phyloP scores from a whole-genome alignment of 495 filamentous ascomycete species.

The Neurospora sublineolata region DNA sequence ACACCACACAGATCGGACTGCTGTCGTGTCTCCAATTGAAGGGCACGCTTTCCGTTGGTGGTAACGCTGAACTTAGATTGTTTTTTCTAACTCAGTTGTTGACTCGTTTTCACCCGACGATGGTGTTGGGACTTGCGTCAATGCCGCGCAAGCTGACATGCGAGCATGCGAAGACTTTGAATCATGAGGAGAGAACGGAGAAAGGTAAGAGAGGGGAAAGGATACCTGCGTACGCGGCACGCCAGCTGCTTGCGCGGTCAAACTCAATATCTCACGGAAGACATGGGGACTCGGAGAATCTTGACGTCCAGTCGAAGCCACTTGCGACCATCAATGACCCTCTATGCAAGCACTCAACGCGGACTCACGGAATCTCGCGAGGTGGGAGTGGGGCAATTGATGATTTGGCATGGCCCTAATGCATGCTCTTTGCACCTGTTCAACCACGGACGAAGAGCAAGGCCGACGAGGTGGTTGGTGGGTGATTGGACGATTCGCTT shows the following conservation, averaged over 20 bases:
- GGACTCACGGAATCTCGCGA: neutral
- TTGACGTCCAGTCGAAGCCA: neutral
- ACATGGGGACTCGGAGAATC: neutral
- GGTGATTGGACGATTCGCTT: neutral
- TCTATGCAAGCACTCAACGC: neutral
- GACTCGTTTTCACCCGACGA: neutral
- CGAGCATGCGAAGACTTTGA: too few species aligned
- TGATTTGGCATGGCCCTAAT: neutral
- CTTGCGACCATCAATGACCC: too few species aligned
- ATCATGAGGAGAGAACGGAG: neutral
- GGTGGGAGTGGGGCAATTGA: neutral
- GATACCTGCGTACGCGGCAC: neutral
- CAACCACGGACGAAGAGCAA: neutral
- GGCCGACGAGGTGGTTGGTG: neutral
- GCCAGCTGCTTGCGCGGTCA: neutral
- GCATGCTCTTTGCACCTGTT: neutral
- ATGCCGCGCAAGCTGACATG: neutral
- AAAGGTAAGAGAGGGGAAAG: neutral
- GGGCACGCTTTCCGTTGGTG: neutral
- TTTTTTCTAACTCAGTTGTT: neutral
- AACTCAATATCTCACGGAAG: neutral
- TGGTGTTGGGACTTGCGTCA: neutral
- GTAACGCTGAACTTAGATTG: neutral
- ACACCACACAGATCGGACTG: neutral
- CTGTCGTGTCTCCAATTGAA: neutral